A percentile compares a stretch with the other conserved stretches of the same genome.
These are phyloP conservation scores for Halophytophthora batemanensis DNA, from an alignment of 352 stramenopile genomes.

Conservation along the genomic window DNA sequence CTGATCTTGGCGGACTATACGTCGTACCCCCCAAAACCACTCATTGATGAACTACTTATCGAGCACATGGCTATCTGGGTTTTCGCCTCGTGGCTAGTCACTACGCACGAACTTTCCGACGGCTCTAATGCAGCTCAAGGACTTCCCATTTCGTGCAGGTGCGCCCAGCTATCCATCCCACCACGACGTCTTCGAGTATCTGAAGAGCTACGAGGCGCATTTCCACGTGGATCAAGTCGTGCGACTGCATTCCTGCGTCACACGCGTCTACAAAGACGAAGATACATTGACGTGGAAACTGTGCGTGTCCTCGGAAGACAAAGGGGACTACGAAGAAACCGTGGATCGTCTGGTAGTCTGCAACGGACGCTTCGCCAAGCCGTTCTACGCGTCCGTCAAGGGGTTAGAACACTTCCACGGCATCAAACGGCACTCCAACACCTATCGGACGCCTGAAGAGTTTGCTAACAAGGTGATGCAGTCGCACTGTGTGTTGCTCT, in stretches of 20 bases:
- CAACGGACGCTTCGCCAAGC: constrained; percentile 56
- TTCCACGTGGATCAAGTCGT: constrained; percentile 38
- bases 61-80: background rate
- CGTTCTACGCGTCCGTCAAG: constrained; percentile 30
- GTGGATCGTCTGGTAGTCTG: constrained; percentile 61
- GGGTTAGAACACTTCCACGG: constrained; percentile 37
- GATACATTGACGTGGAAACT: constrained; percentile 18
- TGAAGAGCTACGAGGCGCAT: constrained; percentile 44
- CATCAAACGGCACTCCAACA: constrained; percentile 28
- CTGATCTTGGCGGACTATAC: background rate
- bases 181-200: constrained; percentile 42
- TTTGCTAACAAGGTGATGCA: constrained; percentile 21
- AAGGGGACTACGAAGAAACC: constrained; percentile 34
- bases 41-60: background rate
- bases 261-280: constrained; percentile 25
- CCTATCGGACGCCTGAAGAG: constrained; percentile 24
- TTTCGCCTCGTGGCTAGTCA: constrained; percentile 25
- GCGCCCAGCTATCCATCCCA: constrained; percentile 42
- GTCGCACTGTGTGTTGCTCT: background rate
- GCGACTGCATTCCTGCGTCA: constrained; percentile 36
- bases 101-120: constrained; percentile 61
- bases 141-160: constrained; percentile 33
- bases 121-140: constrained; percentile 54
- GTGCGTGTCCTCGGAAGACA: constrained; percentile 19
- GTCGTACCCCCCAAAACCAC: too few species aligned